These are phyloP conservation scores for Haematococcus lacustris DNA, from an alignment of 139 green algal species.

Conservation along the genomic window DNA sequence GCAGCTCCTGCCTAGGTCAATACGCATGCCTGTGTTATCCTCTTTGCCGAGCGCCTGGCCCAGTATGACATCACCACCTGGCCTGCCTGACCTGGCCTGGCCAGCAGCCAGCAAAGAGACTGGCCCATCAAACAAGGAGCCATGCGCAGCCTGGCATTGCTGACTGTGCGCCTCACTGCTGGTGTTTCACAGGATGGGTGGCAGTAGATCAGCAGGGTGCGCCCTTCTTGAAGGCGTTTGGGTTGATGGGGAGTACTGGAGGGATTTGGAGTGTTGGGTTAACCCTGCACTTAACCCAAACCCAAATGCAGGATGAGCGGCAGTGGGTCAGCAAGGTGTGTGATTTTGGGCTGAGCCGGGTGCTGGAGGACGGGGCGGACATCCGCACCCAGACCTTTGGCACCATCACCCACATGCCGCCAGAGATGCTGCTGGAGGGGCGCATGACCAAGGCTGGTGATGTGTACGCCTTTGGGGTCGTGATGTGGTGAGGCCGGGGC, in stretches of 20 bases:
- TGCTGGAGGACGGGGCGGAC: slow-evolving; percentile 29
- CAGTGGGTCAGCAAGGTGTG: slow-evolving; percentile 52
- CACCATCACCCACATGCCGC: slow-evolving; percentile 60
- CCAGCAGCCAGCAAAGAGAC: too few relatives aligned
- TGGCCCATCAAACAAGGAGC: too few relatives aligned
- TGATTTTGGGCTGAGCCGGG: slow-evolving; percentile 63
- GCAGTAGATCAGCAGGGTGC: too few relatives aligned
- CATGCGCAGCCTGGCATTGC: too few relatives aligned
- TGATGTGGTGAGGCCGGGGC: slow-evolving; percentile 5
- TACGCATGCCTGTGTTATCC: not conserved
- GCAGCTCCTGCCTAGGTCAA: not conserved
- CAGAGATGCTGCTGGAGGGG: slow-evolving; percentile 57
- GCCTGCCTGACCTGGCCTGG: too few relatives aligned
- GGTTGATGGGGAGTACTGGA: too few relatives aligned
- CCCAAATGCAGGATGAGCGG: slow-evolving; percentile 23
- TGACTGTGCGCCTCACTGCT: too few relatives aligned
- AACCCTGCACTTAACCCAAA: too few relatives aligned
- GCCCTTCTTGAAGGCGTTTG: too few relatives aligned
- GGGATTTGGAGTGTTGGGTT: too few relatives aligned
- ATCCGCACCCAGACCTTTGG: slow-evolving; percentile 39
- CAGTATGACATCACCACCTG: too few relatives aligned
- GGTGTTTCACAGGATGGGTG: too few relatives aligned
- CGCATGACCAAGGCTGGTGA: slow-evolving; percentile 27
- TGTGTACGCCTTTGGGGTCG: slow-evolving; percentile 20
- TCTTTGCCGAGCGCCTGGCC: not conserved